These are phyloP conservation scores for Puccinia polysora DNA, from an alignment of 1,284 basidiomycete species.

Conservation along the genomic window DNA sequence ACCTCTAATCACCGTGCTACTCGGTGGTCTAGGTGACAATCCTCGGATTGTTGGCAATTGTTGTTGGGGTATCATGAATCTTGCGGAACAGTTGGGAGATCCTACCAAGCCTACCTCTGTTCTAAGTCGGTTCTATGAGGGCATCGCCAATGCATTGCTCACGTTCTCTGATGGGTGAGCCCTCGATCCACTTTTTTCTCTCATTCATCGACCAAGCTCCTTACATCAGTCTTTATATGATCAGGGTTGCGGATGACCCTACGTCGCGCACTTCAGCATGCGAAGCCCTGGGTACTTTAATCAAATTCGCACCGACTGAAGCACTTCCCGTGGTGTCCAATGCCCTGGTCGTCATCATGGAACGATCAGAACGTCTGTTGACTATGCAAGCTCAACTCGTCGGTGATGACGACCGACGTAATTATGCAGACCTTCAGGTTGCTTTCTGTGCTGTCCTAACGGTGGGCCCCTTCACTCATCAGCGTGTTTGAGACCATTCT, in stretches of 20 bases:
- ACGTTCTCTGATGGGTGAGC: conserved; percentile 76
- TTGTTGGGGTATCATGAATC: conserved; percentile 94
- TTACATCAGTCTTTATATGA: conserved; percentile 41
- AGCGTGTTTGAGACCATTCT: not conserved
- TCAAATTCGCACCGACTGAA: conserved; percentile 75
- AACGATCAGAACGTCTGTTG: conserved; percentile 83
- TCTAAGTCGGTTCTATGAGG: conserved; percentile 86
- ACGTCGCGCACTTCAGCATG: conserved; percentile 95
- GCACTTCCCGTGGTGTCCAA: conserved; percentile 76
- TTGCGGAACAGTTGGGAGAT: conserved; percentile 73
- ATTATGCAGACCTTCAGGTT: conserved; percentile 97
- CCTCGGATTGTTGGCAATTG: conserved; percentile 82
- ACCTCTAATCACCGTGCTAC: conserved; percentile 74
- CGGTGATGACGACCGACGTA: conserved; percentile 91
- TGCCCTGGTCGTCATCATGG: conserved; percentile 73
- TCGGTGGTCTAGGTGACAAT: conserved; percentile 73
- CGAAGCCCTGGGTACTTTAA: conserved; percentile 83
- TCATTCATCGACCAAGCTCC: conserved; percentile 6
- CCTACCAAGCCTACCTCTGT: conserved; percentile 60
- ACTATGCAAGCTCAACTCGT: conserved; percentile 85
- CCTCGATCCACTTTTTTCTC: conserved; percentile 6
- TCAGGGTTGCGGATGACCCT: conserved; percentile 75
- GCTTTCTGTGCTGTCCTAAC: conserved; percentile 88
- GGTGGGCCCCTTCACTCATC: conserved; percentile 56
- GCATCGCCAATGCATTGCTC: conserved; percentile 73